Evolutionary conservation across 2,329 filamentous ascomycete species (phyloP), one percentile per base, ranked within the genome.

Genomic region (Aureobasidium mangrovei): DNA sequence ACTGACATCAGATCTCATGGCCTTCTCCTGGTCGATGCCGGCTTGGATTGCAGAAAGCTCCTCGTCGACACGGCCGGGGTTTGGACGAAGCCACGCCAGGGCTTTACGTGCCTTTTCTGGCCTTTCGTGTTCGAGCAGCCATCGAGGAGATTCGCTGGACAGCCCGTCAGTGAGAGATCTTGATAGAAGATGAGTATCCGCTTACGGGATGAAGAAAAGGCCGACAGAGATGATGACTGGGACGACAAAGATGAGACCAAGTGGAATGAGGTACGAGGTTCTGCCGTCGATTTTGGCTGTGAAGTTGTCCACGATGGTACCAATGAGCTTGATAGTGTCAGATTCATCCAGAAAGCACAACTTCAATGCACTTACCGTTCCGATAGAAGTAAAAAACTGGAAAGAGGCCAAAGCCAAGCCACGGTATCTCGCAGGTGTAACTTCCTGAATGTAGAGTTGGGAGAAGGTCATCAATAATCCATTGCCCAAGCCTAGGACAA

Each of bases 391-490:
- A 63, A 71, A 76, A 58, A 75, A 74, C 57, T 75, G 71, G 61
- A 78, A 78, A 1, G 65, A 67, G 2, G 72, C 71, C 4, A 79
- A 62, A 57, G 76, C 73, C 3, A 78, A 63, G 3, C 74, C 76
- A 28, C 76, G 70, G 51, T 74, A 77, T 56, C 72, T 69, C n/a
- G 75, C 74, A 1, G 75, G 75, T 31, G 74, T 70, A 57, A 69
- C 72, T 63, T 78, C 75, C 59, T 78, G 76, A 10, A 79, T 68
- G 58, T 75, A 77, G 0, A 77, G 63, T 55, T 77, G 75, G 1
- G 72, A 71, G 57, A 76, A 80, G 1, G 77, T 80, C 77, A 80
- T 78, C 62, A 80, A 75, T 60, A 79, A 74, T 3, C 78, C 78
- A 60, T 81, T 81, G 4, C 77, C 75, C 4, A 81, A 56, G 2